A percentile compares a stretch with the other conserved stretches of the same genome.
These are phyloP conservation scores for Fagopyrum esculentum DNA, from an alignment of 148 eudicot genomes.

Conservation along the genomic window DNA sequence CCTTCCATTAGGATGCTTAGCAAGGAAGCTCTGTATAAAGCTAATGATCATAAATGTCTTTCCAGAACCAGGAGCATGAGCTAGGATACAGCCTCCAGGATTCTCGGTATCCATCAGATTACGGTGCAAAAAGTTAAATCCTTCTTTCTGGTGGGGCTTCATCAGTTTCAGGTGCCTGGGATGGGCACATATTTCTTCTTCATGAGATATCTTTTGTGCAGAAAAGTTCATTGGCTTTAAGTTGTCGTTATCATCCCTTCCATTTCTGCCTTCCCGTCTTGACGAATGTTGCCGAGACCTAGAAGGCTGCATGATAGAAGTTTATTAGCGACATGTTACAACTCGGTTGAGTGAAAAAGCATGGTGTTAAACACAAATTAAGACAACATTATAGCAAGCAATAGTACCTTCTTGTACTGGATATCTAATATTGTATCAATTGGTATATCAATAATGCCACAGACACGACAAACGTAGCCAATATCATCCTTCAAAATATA, in stretches of 20 bases:
- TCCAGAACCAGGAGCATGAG: slow-evolving; percentile 99
- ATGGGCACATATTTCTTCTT: slow-evolving; percentile 42
- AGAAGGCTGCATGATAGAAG: background rate
- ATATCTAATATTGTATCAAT: slow-evolving; percentile 78
- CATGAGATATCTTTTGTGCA: background rate
- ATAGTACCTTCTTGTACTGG: slow-evolving; percentile 54
- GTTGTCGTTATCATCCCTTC: background rate
- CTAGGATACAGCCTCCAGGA: slow-evolving; percentile 92
- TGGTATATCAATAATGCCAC: slow-evolving; percentile 66
- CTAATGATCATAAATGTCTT: slow-evolving; percentile 93
- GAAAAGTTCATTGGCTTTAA: background rate
- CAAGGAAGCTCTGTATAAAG: slow-evolving; percentile 81
- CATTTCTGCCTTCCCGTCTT: background rate
- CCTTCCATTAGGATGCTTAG: slow-evolving; percentile 62
- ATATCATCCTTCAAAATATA: slow-evolving; percentile 81
- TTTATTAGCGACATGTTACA: background rate
- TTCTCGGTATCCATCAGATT: slow-evolving; percentile 57
- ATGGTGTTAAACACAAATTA: background rate
- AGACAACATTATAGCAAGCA: background rate
- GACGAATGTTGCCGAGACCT: background rate
- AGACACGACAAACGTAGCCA: slow-evolving; percentile 90
- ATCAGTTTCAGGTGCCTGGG: slow-evolving; percentile 76
- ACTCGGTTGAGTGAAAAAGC: background rate
- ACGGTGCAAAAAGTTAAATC: slow-evolving; percentile 68
- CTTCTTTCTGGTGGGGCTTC: slow-evolving; percentile 90